Evolutionary conservation across 768 basidiomycete species (phyloP), one percentile per base, ranked within the genome.

Genomic region (Mycena sanguinolenta): DNA sequence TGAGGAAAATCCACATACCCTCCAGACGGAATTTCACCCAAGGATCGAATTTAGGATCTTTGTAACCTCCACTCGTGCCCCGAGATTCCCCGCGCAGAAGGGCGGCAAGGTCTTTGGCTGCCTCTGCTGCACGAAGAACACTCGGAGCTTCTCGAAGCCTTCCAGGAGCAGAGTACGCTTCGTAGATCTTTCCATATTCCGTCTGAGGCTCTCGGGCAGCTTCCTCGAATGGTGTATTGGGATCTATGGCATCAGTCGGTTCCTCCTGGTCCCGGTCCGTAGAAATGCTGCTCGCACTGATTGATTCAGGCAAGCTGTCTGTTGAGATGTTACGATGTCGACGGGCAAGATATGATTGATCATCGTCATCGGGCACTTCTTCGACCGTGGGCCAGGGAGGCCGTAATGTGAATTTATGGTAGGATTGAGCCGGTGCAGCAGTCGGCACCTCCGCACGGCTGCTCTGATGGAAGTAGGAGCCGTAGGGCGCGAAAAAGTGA

Each of bases 121-220:
- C 59, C 9, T 42, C 28, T 1, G 6, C 1, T 4, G 59, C 59
- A n/a, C n/a, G n/a, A 19, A 2, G 2, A 21, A 60, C 21, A 2
- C 42, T 44, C 17, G 59, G 59, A 3, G 59, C 59, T 21, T 60
- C 59, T 10, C 27, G 59, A 5, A 60, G 44, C 27, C 13, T 50
- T 4, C 49, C 49, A 3, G 23, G 23, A 5, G 23, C 49, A n/a
- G n/a, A n/a, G n/a, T 50, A 50, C 4, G 23, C 23, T 6, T 50
- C 49, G 9, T 25, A 25, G n/a, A 50, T 13, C 9, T 17, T n/a
- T 19, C 21, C n/a, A n/a, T n/a, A n/a, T n/a, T n/a, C n/a, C n/a
- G n/a, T n/a, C n/a, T n/a, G n/a, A n/a, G n/a, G n/a, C n/a, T n/a
- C n/a, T n/a, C n/a, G n/a, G n/a, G n/a, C n/a, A n/a, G n/a, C n/a